Evolutionary conservation across 2,329 filamentous ascomycete species (phyloP).

Genomic region (Arthrobotrys iridis): DNA sequence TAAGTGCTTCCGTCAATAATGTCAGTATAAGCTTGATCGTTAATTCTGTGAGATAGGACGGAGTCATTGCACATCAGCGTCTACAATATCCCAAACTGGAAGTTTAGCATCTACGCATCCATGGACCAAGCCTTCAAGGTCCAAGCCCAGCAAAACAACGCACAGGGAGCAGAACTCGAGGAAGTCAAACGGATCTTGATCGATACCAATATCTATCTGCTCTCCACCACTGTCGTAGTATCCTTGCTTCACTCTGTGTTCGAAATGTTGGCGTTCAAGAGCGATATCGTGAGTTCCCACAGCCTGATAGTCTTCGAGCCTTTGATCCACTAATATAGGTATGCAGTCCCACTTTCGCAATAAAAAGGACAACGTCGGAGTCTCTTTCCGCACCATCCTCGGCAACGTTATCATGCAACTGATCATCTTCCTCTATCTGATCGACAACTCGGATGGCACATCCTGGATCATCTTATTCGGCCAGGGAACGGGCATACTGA

Average conservation of each 20-base stretch:
- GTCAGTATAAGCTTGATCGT: neutral
- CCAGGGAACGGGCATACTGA: slow-evolving; percentile 82
- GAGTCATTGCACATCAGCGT: slow-evolving; percentile 58
- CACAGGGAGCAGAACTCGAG: slow-evolving; percentile 93
- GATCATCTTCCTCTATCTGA: slow-evolving; percentile 93
- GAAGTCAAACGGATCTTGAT: slow-evolving; percentile 96
- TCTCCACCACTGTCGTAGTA: slow-evolving; percentile 83
- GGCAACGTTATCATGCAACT: slow-evolving; percentile 98
- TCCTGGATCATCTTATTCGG: slow-evolving; percentile 98
- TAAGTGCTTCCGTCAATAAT: slow-evolving; percentile 64
- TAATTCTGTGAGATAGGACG: slow-evolving; percentile 44
- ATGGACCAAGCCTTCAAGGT: slow-evolving; percentile 90
- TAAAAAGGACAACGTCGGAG: slow-evolving; percentile 99
- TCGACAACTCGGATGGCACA: slow-evolving; percentile 97
- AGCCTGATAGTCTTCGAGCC: neutral
- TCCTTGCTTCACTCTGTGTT: slow-evolving; percentile 92
- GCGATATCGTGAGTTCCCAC: slow-evolving; percentile 72
- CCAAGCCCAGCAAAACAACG: slow-evolving; percentile 76
- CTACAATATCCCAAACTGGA: slow-evolving; percentile 71
- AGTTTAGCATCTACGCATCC: slow-evolving; percentile 84
- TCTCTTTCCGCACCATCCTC: slow-evolving; percentile 93
- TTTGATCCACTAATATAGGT: slow-evolving; percentile 57
- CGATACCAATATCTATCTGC: slow-evolving; percentile 90
- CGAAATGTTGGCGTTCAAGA: slow-evolving; percentile 95
- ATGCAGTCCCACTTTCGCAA: slow-evolving; percentile 84